Evolutionary conservation across 2,329 filamentous ascomycete species (phyloP), one percentile per base, ranked within the genome.

Genomic region (Claviceps pusilla): DNA sequence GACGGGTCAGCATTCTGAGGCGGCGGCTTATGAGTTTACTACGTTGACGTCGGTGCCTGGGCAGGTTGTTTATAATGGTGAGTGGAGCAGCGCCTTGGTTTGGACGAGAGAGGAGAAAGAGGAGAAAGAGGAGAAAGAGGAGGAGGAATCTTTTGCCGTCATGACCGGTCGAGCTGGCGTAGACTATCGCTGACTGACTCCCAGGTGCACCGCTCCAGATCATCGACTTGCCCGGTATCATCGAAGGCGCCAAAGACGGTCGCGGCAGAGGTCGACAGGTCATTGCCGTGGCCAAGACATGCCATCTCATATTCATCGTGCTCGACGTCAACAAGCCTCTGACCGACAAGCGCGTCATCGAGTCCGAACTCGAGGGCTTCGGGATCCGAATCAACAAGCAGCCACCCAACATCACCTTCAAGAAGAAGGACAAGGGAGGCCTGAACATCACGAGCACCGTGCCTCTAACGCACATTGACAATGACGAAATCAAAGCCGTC

Each of bases 361-460:
- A 98, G 72, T 78, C 82, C 52, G 93, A 98, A 73, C 72, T 98
- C 67, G 93, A 98, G 69, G 93, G 93, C 7, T 98, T 98, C 64
- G 93, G 93, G 39, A 96, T 98, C 66, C 82, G 93, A 55, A 91
- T 97, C 75, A 98, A 98, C 77, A 98, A 97, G 76, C 74, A 83
- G 63, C 93, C 93, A 31, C 93, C 93, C 45, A 98, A 98, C 69
- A 98, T 98, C 65, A 87, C 93, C n/a, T 95, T 96, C 77, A 94
- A 85, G 73, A 98, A 98, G 78, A 98, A 98, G 77, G 93, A 98
- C 72, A 97, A 97, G 66, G 93, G 93, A 62, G 93, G 93, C 41
- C 82, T 98, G 66, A 90, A 87, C 65, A 93, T 98, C 66, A 95
- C 90, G n/a, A 93, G 82, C 71, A 98, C 93, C 2, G 85, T 93